Evolutionary conservation across 2,329 filamentous ascomycete genomes (phyloP).

Genomic region (Pestalotiopsis sp.): DNA sequence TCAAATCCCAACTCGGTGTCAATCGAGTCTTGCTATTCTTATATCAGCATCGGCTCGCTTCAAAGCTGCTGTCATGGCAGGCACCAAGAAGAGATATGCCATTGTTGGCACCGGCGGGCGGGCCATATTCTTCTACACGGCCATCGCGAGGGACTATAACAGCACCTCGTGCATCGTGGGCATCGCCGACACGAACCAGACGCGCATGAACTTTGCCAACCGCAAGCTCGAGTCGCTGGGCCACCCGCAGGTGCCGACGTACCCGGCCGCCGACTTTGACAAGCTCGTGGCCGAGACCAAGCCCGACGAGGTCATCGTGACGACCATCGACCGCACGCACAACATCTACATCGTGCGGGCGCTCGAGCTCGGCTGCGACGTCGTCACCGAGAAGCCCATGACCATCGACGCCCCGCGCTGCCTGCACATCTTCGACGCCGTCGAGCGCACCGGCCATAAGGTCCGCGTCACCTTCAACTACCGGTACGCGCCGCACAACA

Average conservation of each 20-base stretch:
- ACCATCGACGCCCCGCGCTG: conserved; percentile 61
- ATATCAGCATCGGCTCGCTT: background rate
- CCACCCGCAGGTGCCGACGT: conserved; percentile 53
- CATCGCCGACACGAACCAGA: conserved; percentile 63
- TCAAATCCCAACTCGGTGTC: background rate
- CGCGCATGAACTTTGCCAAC: conserved; percentile 60
- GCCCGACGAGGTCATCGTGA: conserved; percentile 64
- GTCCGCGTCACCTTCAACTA: conserved; percentile 67
- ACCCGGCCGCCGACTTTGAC: conserved; percentile 57
- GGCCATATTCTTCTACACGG: conserved; percentile 63
- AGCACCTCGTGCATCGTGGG: conserved; percentile 54
- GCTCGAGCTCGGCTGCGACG: conserved; percentile 60
- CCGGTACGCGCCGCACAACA: conserved; percentile 67
- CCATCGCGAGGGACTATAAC: conserved; percentile 55
- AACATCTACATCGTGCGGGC: conserved; percentile 62
- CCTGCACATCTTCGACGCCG: conserved; percentile 55
- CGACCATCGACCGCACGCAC: conserved; percentile 65
- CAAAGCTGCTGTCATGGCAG: conserved; percentile 20
- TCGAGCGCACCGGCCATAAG: conserved; percentile 48
- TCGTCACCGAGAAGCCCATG: conserved; percentile 69
- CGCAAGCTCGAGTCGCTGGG: conserved; percentile 47
- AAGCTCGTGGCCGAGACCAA: conserved; percentile 57
- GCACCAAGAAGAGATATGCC: conserved; percentile 48
- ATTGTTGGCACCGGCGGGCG: conserved; percentile 62
- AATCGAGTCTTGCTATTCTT: too few species aligned